phyloP scores from a whole-genome alignment of 2,329 filamentous ascomycete genomes.

The Cladosporium sp. region DNA sequence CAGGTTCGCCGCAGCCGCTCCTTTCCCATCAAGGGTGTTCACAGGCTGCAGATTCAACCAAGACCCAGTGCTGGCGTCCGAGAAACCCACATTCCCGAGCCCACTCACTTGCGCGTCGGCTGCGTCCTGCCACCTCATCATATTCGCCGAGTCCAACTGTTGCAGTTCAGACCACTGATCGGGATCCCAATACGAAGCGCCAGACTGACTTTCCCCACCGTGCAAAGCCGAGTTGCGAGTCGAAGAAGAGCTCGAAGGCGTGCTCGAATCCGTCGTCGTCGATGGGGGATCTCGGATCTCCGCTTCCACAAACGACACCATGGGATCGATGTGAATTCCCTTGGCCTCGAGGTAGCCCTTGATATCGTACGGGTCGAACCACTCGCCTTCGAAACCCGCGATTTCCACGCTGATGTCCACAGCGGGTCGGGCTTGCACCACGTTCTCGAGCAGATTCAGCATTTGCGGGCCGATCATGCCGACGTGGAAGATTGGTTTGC shows the following conservation, averaged over 20 bases:
- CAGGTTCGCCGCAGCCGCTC: background rate
- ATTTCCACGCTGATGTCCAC: slow-evolving; percentile 45
- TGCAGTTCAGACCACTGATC: slow-evolving; percentile 13
- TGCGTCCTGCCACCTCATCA: slow-evolving; percentile 3
- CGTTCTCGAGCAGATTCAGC: slow-evolving; percentile 24
- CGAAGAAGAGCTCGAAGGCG: background rate
- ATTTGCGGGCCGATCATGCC: slow-evolving; percentile 28
- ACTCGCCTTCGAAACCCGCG: slow-evolving; percentile 66
- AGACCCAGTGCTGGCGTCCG: slow-evolving; percentile 20
- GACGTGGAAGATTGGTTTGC: slow-evolving; percentile 24
- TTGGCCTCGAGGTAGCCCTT: slow-evolving; percentile 66
- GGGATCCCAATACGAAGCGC: background rate
- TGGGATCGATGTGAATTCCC: slow-evolving; percentile 59
- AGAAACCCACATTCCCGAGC: slow-evolving; percentile 20
- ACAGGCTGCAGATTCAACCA: slow-evolving; percentile 24
- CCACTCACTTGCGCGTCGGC: slow-evolving; percentile 6
- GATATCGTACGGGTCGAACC: slow-evolving; percentile 73
- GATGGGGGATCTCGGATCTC: slow-evolving; percentile 44
- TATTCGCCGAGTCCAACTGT: background rate
- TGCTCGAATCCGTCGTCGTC: slow-evolving; percentile 9
- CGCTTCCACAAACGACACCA: slow-evolving; percentile 57
- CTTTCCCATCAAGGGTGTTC: background rate
- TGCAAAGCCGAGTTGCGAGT: slow-evolving; percentile 5
- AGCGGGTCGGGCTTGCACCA: slow-evolving; percentile 22
- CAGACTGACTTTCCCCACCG: background rate